These are phyloP conservation scores for Melampsora americana DNA, from an alignment of 1,284 basidiomycete species.

Conservation along the genomic window DNA sequence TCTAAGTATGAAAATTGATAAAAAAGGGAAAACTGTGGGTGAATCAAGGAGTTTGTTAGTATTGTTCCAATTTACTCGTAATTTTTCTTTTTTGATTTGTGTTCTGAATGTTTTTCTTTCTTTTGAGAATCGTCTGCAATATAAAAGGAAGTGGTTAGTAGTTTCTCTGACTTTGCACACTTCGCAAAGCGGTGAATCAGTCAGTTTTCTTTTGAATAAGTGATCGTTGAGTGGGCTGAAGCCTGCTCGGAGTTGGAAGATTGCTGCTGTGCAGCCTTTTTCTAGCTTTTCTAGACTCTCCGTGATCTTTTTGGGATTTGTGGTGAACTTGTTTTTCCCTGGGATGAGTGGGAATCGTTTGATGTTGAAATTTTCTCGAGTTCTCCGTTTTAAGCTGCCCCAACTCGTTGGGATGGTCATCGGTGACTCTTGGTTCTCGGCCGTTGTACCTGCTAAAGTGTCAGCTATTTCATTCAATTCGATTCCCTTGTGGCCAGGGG, in stretches of 20 bases:
- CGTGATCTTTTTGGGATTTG: neutral
- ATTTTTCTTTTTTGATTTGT: too few species aligned
- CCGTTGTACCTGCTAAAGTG: neutral
- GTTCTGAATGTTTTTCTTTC: too few species aligned
- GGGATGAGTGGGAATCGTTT: neutral
- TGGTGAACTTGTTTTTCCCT: neutral
- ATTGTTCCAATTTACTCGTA: too few species aligned
- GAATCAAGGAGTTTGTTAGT: too few species aligned
- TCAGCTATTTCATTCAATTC: constrained; percentile 17
- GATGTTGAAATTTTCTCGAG: neutral
- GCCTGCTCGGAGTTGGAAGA: neutral
- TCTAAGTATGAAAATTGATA: too few species aligned
- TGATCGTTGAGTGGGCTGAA: constrained; percentile 10
- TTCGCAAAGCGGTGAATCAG: constrained; percentile 8
- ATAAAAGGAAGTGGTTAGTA: too few species aligned
- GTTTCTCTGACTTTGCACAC: too few species aligned
- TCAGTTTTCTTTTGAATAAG: constrained; percentile 1
- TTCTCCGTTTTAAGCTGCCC: neutral
- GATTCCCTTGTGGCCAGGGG: constrained; percentile 13
- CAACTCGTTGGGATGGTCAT: neutral
- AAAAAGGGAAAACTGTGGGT: too few species aligned
- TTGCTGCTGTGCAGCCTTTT: neutral
- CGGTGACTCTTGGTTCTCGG: neutral
- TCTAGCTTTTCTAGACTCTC: neutral
- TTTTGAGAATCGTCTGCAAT: constrained; percentile 10